Conservation (phyloP, 768 basidiomycete genomes). For the Fibroporia radiculosa region DNA sequence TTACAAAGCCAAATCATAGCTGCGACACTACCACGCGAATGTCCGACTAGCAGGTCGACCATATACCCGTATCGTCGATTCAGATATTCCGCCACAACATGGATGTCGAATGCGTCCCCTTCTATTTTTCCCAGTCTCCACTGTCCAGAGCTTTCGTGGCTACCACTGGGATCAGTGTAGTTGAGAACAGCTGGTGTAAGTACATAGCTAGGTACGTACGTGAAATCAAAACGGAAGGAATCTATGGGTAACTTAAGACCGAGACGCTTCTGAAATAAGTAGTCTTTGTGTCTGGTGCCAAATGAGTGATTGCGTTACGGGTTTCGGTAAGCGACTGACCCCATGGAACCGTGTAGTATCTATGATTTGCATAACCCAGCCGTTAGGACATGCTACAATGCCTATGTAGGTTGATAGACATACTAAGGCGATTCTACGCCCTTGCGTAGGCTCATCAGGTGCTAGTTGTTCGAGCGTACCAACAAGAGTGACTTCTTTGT, state of each 20-base stretch:
- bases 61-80: constrained; percentile 53
- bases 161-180: constrained; percentile 42
- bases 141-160: constrained; percentile 65
- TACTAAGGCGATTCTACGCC: constrained; percentile 60
- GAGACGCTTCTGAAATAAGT: constrained; percentile 71
- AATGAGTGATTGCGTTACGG: background rate
- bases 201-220: constrained; percentile 35
- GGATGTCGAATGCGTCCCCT: constrained; percentile 60
- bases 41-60: constrained; percentile 64
- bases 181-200: constrained; percentile 1
- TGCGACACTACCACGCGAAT: constrained; percentile 71
- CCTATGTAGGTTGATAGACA: constrained; percentile 8
- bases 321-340: constrained; percentile 54
- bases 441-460: constrained; percentile 41
- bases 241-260: constrained; percentile 60
- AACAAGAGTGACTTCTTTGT: constrained; percentile 5
- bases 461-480: constrained; percentile 58
- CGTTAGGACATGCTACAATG: constrained; percentile 12
- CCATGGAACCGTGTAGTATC: constrained; percentile 77
- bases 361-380: constrained; percentile 28
- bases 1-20: constrained; percentile 62
- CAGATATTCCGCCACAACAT: constrained; percentile 57
- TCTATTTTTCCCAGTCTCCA: constrained; percentile 44
- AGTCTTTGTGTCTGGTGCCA: constrained; percentile 68
- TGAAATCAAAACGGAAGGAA: constrained; percentile 84